Evolutionary conservation across 2,329 filamentous ascomycete genomes (phyloP).

Genomic region (Fusarium sororula): DNA sequence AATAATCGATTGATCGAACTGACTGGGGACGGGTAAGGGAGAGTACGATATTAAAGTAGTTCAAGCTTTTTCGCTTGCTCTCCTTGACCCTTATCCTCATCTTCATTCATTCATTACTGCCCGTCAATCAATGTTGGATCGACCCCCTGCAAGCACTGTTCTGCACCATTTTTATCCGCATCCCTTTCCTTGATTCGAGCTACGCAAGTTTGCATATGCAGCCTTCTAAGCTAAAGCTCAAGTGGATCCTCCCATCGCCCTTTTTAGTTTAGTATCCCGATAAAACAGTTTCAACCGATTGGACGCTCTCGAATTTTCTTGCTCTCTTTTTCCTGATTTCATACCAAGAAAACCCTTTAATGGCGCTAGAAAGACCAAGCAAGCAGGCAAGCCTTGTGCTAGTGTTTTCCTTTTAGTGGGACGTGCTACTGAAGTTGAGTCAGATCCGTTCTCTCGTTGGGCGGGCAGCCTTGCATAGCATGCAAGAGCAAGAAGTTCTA

Average conservation of each 20-base stretch:
- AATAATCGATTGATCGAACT: not conserved
- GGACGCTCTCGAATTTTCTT: not conserved
- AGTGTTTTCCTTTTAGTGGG: not conserved
- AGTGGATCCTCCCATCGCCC: not conserved
- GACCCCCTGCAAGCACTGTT: conserved; percentile 11
- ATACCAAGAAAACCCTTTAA: not conserved
- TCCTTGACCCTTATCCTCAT: conserved; percentile 16
- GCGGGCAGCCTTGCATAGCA: conserved; percentile 28
- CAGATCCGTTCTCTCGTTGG: not conserved
- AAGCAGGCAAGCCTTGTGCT: not conserved
- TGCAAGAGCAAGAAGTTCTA: not conserved
- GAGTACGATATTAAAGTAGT: conserved; percentile 3
- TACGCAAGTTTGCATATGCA: conserved; percentile 8
- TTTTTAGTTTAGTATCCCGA: conserved; percentile 2
- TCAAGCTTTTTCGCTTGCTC: conserved; percentile 6
- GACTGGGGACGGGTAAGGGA: not conserved
- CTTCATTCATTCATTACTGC: not conserved
- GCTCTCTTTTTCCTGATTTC: not conserved
- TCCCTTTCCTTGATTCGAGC: conserved; percentile 21
- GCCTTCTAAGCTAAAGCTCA: conserved; percentile 2
- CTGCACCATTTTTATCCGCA: conserved; percentile 4
- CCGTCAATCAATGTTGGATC: not conserved
- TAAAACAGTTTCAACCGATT: conserved; percentile 19
- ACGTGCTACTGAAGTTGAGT: not conserved
- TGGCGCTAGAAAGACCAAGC: not conserved